phyloP scores from a whole-genome alignment of 2,329 filamentous ascomycete genomes.

The Aspergillus versicolor region DNA sequence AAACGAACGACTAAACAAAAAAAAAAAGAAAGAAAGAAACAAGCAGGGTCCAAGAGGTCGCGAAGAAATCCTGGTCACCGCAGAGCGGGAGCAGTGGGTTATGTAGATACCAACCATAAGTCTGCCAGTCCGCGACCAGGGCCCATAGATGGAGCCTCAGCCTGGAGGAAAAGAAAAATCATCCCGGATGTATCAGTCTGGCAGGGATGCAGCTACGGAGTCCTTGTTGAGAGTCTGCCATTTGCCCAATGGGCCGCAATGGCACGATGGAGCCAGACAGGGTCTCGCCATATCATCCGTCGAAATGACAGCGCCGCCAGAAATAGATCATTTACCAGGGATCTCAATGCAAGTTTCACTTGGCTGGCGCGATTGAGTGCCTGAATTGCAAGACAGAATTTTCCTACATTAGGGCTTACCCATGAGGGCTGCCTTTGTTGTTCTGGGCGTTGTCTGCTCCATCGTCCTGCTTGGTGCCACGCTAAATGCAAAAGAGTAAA shows the following conservation, averaged over 20 bases:
- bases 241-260: background rate
- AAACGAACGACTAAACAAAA: conserved; percentile 1
- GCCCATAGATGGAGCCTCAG: conserved; percentile 3
- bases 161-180: background rate
- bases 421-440: background rate
- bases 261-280: background rate
- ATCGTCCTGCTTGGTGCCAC: background rate
- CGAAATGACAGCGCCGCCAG: background rate
- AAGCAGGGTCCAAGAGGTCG: background rate
- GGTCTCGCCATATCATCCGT: background rate
- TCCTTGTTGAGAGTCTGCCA: too few relatives aligned
- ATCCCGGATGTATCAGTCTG: conserved; percentile 1
- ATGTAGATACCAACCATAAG: conserved; percentile 2
- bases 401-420: conserved; percentile 3
- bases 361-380: background rate
- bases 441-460: background rate
- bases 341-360: conserved; percentile 12
- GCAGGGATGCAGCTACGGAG: background rate
- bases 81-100: background rate
- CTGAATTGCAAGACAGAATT: background rate
- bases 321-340: conserved; percentile 3
- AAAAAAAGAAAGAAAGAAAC: background rate
- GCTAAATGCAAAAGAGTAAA: too few relatives aligned
- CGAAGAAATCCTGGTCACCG: background rate
- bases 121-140: background rate